These are phyloP conservation scores for Cynara cardunculus DNA, from an alignment of 129 eudicot species.

Conservation along the genomic window DNA sequence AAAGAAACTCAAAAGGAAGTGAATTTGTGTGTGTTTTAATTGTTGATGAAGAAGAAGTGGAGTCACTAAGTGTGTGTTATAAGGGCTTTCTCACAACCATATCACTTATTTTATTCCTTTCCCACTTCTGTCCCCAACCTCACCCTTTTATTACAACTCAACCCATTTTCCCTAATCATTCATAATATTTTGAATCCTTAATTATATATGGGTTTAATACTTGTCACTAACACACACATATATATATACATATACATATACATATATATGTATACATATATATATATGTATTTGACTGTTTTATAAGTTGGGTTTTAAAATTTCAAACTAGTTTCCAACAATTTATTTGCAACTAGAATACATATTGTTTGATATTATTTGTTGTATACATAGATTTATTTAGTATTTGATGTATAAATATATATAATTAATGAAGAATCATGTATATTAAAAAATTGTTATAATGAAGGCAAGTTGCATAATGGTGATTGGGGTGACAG, in stretches of 20 bases:
- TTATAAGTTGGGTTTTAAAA: not conserved
- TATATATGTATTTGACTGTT: not conserved
- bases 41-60: conserved; percentile 23
- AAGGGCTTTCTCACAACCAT: conserved; percentile 21
- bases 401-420: not conserved
- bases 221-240: not conserved
- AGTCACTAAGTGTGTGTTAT: conserved; percentile 26
- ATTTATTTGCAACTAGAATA: not conserved
- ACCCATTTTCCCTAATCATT: not conserved
- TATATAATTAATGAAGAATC: not conserved
- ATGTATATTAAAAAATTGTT: not conserved
- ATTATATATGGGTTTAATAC: not conserved
- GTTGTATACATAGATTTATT: not conserved
- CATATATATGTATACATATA: too few relatives aligned
- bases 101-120: conserved; percentile 17
- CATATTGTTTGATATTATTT: too few relatives aligned
- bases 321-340: not conserved
- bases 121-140: conserved; percentile 25
- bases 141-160: conserved; percentile 9
- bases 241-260: too few relatives aligned
- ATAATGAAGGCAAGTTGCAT: not conserved
- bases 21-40: conserved; percentile 9
- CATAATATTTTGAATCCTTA: not conserved
- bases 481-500: conserved; percentile 4
- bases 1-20: not conserved